Percentiles rank a stretch among this genome's conserved stretches.
These are phyloP conservation scores for Solanum chiquidenum DNA, from an alignment of 257 asterid species.

Conservation along the genomic window DNA sequence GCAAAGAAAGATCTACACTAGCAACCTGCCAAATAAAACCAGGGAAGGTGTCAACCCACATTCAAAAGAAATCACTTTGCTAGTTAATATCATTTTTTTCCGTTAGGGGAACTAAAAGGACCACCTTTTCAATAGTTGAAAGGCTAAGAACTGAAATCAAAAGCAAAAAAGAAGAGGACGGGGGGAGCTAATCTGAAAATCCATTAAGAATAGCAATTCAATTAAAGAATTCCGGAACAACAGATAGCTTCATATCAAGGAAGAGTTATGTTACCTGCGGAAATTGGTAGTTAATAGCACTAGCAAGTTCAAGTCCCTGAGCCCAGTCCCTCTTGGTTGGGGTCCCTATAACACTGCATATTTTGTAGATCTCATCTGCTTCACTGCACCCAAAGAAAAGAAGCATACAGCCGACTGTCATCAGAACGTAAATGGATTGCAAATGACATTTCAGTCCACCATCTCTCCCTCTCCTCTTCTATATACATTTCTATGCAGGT, in stretches of 20 bases:
- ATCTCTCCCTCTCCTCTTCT: neutral
- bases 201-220: neutral
- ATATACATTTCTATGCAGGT: neutral
- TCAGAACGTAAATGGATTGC: neutral
- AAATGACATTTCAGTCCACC: neutral
- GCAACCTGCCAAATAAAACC: slow-evolving; percentile 8
- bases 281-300: slow-evolving; percentile 62
- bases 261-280: slow-evolving; percentile 44
- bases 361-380: slow-evolving; percentile 86
- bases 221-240: too few species aligned
- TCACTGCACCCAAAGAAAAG: slow-evolving; percentile 40
- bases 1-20: slow-evolving; percentile 35
- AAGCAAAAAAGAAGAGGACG: neutral
- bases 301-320: slow-evolving; percentile 80
- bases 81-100: neutral
- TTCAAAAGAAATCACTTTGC: neutral
- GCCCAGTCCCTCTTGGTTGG: slow-evolving; percentile 67
- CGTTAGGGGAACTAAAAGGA: neutral
- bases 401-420: neutral
- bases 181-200: neutral
- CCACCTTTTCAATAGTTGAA: neutral
- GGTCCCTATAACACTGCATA: slow-evolving; percentile 78
- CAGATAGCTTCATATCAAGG: neutral
- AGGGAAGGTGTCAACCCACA: neutral
- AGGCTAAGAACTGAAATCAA: neutral